phyloP scores from a whole-genome alignment of 2,329 filamentous ascomycete species.

The Aspergillus oerlinghausenensis region DNA sequence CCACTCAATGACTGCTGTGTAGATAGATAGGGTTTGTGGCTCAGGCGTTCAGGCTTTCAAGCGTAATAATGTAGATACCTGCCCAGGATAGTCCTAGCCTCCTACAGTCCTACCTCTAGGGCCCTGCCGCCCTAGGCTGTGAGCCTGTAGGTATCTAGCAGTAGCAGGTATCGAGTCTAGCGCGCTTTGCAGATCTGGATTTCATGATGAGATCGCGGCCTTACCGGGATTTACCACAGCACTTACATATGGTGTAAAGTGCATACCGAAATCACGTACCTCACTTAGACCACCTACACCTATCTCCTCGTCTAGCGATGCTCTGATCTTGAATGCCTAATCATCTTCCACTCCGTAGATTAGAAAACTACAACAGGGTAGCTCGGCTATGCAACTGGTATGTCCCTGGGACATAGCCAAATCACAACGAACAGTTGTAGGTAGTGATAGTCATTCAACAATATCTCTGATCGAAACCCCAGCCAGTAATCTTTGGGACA shows the following conservation, averaged over 20 bases:
- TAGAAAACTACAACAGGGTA: too few species aligned
- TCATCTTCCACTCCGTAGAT: not conserved
- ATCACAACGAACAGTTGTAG: not conserved
- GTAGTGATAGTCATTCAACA: not conserved
- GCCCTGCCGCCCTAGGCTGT: too few species aligned
- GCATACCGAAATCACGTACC: not conserved
- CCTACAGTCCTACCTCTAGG: not conserved
- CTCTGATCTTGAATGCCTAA: not conserved
- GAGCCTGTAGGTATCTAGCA: not conserved
- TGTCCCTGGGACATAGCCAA: not conserved
- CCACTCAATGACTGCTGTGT: not conserved
- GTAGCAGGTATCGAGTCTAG: not conserved
- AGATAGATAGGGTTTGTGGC: not conserved
- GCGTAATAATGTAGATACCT: not conserved
- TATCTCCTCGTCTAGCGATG: not conserved
- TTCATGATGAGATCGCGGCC: slow-evolving; percentile 9
- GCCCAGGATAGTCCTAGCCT: too few species aligned
- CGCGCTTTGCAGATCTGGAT: slow-evolving; percentile 11
- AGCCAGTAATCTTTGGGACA: not conserved
- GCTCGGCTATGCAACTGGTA: not conserved
- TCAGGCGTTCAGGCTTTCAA: not conserved
- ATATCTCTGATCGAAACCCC: not conserved
- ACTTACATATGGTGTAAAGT: not conserved
- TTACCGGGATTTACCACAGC: slow-evolving; percentile 3
- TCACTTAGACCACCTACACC: not conserved